Evolutionary conservation across 192 early-diverging fungal genomes (phyloP).

Genomic region (Coemansia sp.): DNA sequence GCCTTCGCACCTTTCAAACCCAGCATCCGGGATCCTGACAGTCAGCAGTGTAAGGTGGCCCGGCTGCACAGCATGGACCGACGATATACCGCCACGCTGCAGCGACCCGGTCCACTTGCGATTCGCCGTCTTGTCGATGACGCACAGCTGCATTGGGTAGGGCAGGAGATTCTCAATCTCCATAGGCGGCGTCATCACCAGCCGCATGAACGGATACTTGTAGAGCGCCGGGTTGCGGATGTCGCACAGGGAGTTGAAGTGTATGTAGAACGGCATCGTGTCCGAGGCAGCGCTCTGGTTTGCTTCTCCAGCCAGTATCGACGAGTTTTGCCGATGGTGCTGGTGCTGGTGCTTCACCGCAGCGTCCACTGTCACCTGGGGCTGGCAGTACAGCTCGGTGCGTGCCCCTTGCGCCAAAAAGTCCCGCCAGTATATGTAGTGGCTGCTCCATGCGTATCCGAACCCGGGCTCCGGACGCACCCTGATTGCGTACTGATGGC

Average conservation of each 20-base stretch:
- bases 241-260: conserved; percentile 44
- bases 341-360: background rate
- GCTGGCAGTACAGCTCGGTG: conserved; percentile 58
- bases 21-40: conserved; percentile 72
- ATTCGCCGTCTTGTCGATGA: conserved; percentile 70
- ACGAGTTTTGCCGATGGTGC: background rate
- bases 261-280: conserved; percentile 41
- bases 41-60: conserved; percentile 76
- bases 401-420: conserved; percentile 50
- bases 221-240: conserved; percentile 42
- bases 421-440: conserved; percentile 83
- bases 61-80: conserved; percentile 83
- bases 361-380: conserved; percentile 10
- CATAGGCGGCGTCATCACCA: conserved; percentile 73
- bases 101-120: conserved; percentile 70
- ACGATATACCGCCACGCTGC: conserved; percentile 66
- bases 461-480: conserved; percentile 79
- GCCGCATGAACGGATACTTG: conserved; percentile 78
- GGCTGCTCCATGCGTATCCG: conserved; percentile 82
- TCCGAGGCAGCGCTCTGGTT: conserved; percentile 7
- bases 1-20: conserved; percentile 74
- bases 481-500: conserved; percentile 76
- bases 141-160: conserved; percentile 76
- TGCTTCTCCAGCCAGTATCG: conserved; percentile 1
- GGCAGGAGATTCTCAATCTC: conserved; percentile 96